Base-by-base conservation (phyloP, 2,329 filamentous ascomycete genomes). In the Botryotinia globosa region DNA sequence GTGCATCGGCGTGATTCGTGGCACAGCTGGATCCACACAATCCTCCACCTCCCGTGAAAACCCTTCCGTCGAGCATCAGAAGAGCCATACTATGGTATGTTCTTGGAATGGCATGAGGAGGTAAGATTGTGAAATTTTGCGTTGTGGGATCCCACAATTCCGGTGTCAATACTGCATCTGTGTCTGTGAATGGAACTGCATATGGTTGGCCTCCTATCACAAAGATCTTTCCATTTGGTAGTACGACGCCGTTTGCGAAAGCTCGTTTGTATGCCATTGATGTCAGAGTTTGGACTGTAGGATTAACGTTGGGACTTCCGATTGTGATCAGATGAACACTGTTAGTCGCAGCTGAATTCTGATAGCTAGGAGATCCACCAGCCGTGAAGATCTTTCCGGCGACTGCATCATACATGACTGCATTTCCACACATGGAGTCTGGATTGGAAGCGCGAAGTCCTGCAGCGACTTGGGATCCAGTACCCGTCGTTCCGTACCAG, bases 341-440 rank as follows among this genome's bases (percentile, higher is more conserved):
- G 9, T 79, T 80, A 0, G 83, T 84, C 1, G 84, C 84, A 10
- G 79, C 73, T n/a, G 80, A 80, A 68, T 83, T 75, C 42, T 84
- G 80, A 75, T 88, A 89, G 48, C 81, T 80, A 0, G 83, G 80
- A 0, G 84, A 79, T 14, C 87, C 87, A 16, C 88, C 87, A 22
- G 83, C 80, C 0, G 85, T 84, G 3, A 89, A 80, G 45, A 89
- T 88, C 78, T 88, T 87, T 45, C 87, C 87, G 1, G 76, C 77
- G 0, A 80, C 78, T 62, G 87, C 86, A 76, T 89, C 87, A 75
- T 85, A 89, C 87, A 90, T 89, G 74, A 87, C 83, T 8, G 84
- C 84, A 65, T 84, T 85, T 20, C 87, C 88, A 73, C 83, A 85
- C 88, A 90, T 90, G 4, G 86, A 80, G 74, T 88, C 83, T 18